Evolutionary conservation across 2,329 filamentous ascomycete genomes (phyloP), one percentile per base, ranked within the genome.

Genomic region (Spiromastix sp.): DNA sequence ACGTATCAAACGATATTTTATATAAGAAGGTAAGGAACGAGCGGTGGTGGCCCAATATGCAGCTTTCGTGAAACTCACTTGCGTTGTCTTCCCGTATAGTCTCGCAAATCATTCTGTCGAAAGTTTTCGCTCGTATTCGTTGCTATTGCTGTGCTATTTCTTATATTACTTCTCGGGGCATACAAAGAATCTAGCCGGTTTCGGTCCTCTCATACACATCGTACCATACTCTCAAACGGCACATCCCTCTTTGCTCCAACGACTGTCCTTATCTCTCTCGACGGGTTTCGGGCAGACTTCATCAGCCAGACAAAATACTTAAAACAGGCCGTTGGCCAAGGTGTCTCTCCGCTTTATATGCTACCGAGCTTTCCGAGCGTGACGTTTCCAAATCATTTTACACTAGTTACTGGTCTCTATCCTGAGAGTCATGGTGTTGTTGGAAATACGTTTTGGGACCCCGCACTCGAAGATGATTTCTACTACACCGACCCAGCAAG

Each of bases 321-420:
- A 6, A 84, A 77, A 47, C 71, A 77, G 2, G 81, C 98, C 44
- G 68, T 94, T 42, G 72, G 75, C 41, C 77, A 85, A 44, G 91
- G 91, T 19, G 78, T 96, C 8, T 94, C 87, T 4, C 89, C 91
- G 2, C 72, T 77, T 45, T 95, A 89, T 60, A 95, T 98, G 86
- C 71, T 77, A 5, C 91, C 91, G 0, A 93, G 85, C 25, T 98
- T 98, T 46, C 91, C 91, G 0, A 93, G 85, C 15, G 85, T 98
- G 30, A 98, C 91, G 0, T 98, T 98, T 49, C 91, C 91, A 9
- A 89, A 96, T 49, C 91, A 96, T 57, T 95, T 89, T 57, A 95
- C 89, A 0, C 67, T 96, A 24, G 85, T 85, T 1, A 96, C 91
- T 0, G 91, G 91, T 0, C 62, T 96, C 17, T 86, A 96, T 48